Percentiles rank a stretch among this genome's conserved stretches.
phyloP scores from a whole-genome alignment of 768 basidiomycete species.

The Trametes cinnabarina region DNA sequence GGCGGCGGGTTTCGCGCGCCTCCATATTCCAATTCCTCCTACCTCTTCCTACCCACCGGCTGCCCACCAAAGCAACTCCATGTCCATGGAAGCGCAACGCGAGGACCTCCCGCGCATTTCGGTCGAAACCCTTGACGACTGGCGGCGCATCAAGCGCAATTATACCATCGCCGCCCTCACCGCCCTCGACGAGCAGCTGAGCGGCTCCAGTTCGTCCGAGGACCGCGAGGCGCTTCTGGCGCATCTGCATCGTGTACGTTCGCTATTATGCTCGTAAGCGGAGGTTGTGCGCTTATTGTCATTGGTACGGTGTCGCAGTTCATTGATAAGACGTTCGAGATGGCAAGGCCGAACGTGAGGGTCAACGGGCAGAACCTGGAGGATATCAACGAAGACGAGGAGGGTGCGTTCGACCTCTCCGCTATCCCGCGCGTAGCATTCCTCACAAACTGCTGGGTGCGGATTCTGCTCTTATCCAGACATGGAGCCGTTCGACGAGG shows the following conservation, averaged over 20 bases:
- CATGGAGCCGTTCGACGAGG: constrained; percentile 79
- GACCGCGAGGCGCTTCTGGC: constrained; percentile 49
- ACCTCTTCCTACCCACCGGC: not conserved
- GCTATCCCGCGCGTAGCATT: not conserved
- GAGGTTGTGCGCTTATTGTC: not conserved
- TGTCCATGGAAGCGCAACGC: constrained; percentile 32
- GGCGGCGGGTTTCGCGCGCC: not conserved
- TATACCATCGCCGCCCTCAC: constrained; percentile 46
- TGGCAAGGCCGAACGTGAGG: constrained; percentile 69
- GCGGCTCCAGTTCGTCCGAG: constrained; percentile 35
- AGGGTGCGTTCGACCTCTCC: constrained; percentile 37
- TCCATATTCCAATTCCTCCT: not conserved
- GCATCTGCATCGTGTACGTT: constrained; percentile 50
- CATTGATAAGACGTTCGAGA: constrained; percentile 58
- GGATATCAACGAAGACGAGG: constrained; percentile 52
- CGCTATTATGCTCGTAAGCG: not conserved
- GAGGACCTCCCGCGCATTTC: constrained; percentile 54
- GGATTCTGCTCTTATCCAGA: too few relatives aligned
- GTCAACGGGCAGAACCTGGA: constrained; percentile 80
- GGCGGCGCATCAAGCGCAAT: constrained; percentile 58
- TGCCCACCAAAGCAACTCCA: too few relatives aligned
- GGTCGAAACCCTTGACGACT: constrained; percentile 64
- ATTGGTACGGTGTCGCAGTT: constrained; percentile 39
- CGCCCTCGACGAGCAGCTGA: constrained; percentile 47
- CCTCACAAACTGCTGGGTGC: too few relatives aligned